These are phyloP conservation scores for Xylaria arbuscula DNA, from an alignment of 2,329 filamentous ascomycete genomes.

Conservation along the genomic window DNA sequence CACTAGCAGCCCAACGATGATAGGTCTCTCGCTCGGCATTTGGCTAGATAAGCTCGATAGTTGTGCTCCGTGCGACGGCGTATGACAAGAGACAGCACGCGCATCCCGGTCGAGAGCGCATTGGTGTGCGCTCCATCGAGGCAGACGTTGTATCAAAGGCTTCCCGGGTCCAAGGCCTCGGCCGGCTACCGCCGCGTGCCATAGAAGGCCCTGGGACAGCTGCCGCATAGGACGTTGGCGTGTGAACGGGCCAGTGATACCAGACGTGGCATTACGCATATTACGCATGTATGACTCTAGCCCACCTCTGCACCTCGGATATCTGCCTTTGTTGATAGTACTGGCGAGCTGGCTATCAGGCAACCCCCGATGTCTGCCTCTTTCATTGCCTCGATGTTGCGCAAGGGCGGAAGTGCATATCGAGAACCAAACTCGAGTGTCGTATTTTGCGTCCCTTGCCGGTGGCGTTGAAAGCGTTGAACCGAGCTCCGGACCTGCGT, in stretches of 20 bases:
- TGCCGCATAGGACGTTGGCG: constrained; percentile 10
- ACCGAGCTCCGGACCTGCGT: constrained; percentile 6
- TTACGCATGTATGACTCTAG: constrained; percentile 29
- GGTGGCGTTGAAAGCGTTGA: constrained; percentile 28
- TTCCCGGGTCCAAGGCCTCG: background rate
- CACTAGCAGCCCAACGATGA: constrained; percentile 4
- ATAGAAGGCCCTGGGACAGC: background rate
- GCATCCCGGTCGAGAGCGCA: background rate
- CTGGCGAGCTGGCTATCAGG: constrained; percentile 32
- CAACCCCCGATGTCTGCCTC: constrained; percentile 22
- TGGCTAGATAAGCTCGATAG: constrained; percentile 6
- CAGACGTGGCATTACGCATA: constrained; percentile 18
- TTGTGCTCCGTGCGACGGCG: background rate
- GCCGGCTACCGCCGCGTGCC: constrained; percentile 5
- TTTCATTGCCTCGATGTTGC: constrained; percentile 26
- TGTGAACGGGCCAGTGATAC: constrained; percentile 15
- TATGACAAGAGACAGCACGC: constrained; percentile 10
- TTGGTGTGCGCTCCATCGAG: constrained; percentile 5
- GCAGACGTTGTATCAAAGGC: constrained; percentile 6
- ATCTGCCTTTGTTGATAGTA: constrained; percentile 19
- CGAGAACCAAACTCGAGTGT: constrained; percentile 21
- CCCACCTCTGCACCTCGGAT: constrained; percentile 13
- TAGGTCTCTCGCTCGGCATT: background rate
- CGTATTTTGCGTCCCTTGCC: constrained; percentile 3
- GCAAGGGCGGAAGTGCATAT: constrained; percentile 32